Evolutionary conservation across 495 filamentous ascomycete species (phyloP), one percentile per base, ranked within the genome.

Genomic region (Lichenothelia convexa): DNA sequence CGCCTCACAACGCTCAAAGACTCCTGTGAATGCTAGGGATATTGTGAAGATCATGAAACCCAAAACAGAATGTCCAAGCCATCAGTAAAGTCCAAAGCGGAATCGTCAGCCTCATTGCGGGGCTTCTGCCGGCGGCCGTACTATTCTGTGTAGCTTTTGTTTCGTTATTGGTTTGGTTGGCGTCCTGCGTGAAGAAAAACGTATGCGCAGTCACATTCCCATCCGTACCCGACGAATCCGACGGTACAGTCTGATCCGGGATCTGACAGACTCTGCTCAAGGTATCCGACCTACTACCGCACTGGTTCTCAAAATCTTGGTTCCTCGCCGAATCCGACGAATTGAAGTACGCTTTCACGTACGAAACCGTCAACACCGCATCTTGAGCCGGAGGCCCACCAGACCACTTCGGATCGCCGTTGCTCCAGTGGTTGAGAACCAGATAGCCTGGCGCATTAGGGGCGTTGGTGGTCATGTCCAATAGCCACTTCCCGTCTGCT

Each of bases 311-410:
- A 3, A 37, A 34, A 5, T 43, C 12, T 13, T 22, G 9, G 2
- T 32, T 38, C 8, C 40, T 18, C 12, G n/a, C 36, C 4, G 49
- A 41, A 29, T 56, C 34, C 2, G 71, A 70, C 18, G 73, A 74
- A 55, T 84, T 86, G 57, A 84, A 86, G 49, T 84, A 86, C 0
- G 67, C 75, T 46, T 81, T 79, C 20, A 82, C 62, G 40, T 80
- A 82, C 9, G 54, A 56, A 13, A 84, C 60, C 4, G 61, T 65
- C 38, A 79, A 59, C 16, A 62, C 55, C 1, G 77, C 66, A 36
- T 84, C 74, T 27, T 48, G 32, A 1, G 35, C 39, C 0, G 80
- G 80, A 1, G 80, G 80, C 0, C 80, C 80, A 12, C 57, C 65
- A 18, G 71, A 74, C 80, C 80, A 86, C 0, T 49, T 40, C 3